Base-by-base conservation (phyloP, 495 filamentous ascomycete species). In the Lophiotrema nucula region DNA sequence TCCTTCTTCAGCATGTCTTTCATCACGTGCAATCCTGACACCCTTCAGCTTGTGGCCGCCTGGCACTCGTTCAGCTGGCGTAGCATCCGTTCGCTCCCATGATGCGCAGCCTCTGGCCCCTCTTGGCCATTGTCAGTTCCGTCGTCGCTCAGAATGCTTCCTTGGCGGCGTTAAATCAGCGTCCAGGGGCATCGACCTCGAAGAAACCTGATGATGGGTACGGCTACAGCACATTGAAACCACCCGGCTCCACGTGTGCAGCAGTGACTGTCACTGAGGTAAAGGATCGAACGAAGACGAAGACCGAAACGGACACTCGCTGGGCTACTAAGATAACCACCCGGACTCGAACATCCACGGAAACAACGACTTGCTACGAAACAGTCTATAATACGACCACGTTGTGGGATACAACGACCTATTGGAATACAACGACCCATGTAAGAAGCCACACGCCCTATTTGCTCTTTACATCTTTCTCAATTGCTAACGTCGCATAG, bases 31-130 rank as follows among this genome's bases (percentile, higher is more conserved):
- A 11, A 46, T 23, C 28, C 58, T 61, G 27, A 61, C 24, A 48
- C 12, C 24, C 21, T 13, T 21, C 41, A 60, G 58, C 51, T 35
- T 33, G 43, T 27, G 37, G 50, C 44, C 27, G 48, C 53, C 48
- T 52, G 24, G 49, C 56, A 44, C 22, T 65, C 54, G 54, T 65
- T 56, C 45, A 60, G 43, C 44, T 26, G 51, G 56, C 35, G 21
- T 38, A 33, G 62, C 56, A 44, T 41, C 56, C 62, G 33, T 27
- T 55, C 62, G 50, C 49, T 65, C 37, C 23, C 56, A 65, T 28
- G 13, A 65, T 65, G 62, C 56, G 44, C 15, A 43, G 45, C 37
- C 18, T 60, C 42, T 56, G 22, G 51, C 26, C 55, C 13, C 19
- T 65, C 18, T 46, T 60, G 37, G 56, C 56, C 50, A 44, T 60